Conservation (phyloP, 2,329 filamentous ascomycete genomes). For the Aspergillus vadensis region DNA sequence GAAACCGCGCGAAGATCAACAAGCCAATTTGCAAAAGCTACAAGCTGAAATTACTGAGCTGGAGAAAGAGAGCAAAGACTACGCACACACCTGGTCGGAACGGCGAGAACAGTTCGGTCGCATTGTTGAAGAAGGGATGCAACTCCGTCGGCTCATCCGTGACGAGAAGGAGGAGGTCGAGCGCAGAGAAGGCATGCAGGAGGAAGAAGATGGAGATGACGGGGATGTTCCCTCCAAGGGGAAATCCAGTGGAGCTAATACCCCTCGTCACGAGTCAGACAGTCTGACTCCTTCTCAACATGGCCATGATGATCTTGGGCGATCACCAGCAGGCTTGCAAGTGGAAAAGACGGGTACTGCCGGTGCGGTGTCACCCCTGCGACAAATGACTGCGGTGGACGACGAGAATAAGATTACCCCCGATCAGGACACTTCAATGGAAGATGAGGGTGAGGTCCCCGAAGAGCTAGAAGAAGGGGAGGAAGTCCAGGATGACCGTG, state of each 20-base stretch:
- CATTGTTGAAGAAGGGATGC: slow-evolving; percentile 89
- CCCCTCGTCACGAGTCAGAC: slow-evolving; percentile 54
- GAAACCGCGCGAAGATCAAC: slow-evolving; percentile 80
- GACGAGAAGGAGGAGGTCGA: slow-evolving; percentile 96
- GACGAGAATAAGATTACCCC: slow-evolving; percentile 41
- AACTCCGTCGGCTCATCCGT: slow-evolving; percentile 79
- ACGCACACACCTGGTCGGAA: slow-evolving; percentile 81
- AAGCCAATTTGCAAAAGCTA: slow-evolving; percentile 74
- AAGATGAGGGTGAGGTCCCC: slow-evolving; percentile 52
- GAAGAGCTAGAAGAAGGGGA: slow-evolving; percentile 53
- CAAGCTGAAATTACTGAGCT: slow-evolving; percentile 86
- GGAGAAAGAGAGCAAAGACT: slow-evolving; percentile 78
- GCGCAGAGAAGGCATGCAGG: slow-evolving; percentile 76
- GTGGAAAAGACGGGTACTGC: slow-evolving; percentile 36
- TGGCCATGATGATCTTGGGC: slow-evolving; percentile 36
- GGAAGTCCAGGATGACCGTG: slow-evolving; percentile 50
- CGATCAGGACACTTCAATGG: slow-evolving; percentile 61
- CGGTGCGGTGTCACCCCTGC: slow-evolving; percentile 41
- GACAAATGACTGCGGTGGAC: slow-evolving; percentile 38
- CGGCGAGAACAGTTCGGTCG: slow-evolving; percentile 81
- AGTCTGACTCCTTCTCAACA: slow-evolving; percentile 38
- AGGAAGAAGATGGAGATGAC: slow-evolving; percentile 60
- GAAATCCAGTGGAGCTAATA: slow-evolving; percentile 50
- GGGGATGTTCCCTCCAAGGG: slow-evolving; percentile 54
- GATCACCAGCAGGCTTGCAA: slow-evolving; percentile 28